Evolutionary conservation across 2,329 filamentous ascomycete genomes (phyloP).

Genomic region (Botrytis galanthina): DNA sequence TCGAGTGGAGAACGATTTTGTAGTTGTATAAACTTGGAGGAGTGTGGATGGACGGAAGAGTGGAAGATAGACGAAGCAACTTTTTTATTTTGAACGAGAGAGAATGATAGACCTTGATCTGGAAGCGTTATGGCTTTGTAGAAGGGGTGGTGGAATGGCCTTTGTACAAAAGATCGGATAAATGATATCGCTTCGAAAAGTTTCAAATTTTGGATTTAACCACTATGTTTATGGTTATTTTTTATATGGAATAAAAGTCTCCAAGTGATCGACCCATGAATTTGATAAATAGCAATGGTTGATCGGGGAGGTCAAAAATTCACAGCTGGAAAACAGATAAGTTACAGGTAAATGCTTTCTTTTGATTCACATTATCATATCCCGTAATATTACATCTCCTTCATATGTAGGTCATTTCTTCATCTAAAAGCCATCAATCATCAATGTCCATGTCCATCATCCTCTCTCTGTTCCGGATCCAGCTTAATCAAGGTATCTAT

Average conservation of each 20-base stretch:
- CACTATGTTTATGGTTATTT: background rate
- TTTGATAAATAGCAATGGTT: too few species aligned
- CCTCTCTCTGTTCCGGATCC: conserved; percentile 81
- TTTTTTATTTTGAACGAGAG: conserved; percentile 19
- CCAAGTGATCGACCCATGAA: background rate
- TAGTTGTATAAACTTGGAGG: conserved; percentile 22
- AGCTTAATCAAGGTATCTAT: conserved; percentile 99
- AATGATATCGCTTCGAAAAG: conserved; percentile 20
- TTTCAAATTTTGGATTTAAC: background rate
- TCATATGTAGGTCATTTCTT: conserved; percentile 20
- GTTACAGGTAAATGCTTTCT: conserved; percentile 19
- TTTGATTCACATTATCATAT: conserved; percentile 16
- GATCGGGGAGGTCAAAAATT: background rate
- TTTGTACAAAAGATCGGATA: conserved; percentile 22
- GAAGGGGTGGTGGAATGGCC: conserved; percentile 36
- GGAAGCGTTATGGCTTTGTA: conserved; percentile 40
- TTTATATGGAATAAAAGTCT: background rate
- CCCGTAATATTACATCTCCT: conserved; percentile 21
- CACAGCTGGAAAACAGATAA: background rate
- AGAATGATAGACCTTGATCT: conserved; percentile 47
- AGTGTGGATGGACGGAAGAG: conserved; percentile 11
- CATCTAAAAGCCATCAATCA: conserved; percentile 25
- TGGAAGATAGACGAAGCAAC: conserved; percentile 5
- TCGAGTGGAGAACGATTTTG: background rate
- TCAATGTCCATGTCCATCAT: conserved; percentile 86